Evolutionary conservation across 148 eudicot species (phyloP), one percentile per base, ranked within the genome.

Genomic region (Polygonum maritimum): DNA sequence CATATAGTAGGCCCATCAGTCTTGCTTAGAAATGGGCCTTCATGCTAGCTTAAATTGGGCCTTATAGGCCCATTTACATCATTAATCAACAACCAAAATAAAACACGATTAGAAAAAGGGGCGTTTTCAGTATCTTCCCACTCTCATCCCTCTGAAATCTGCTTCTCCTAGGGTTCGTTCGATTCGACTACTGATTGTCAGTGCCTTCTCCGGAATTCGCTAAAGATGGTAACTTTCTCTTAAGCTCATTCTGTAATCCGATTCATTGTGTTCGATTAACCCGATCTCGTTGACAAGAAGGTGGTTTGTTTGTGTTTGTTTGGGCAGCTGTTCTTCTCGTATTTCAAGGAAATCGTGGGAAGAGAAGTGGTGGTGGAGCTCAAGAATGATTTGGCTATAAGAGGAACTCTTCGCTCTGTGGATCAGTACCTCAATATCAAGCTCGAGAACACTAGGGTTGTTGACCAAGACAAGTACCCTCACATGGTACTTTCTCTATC

Each of bases 371-470:
- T 94, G 12, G 97, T 94, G 74, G 98, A 94, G 82, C 86, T 94
- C 74, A 94, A 94, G 89, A 94, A 94, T 79, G 98, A 94, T 82
- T 81, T 94, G 41, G 98, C 98, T 7, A 91, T 94, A 48, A 86
- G 87, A 62, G 97, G 98, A 0, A 91, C 95, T 31, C 91, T 94
- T n/a, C 98, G 92, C 79, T 94, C 98, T 3, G 98, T 94, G 65
- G 98, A 94, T 88, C 98, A 94, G 76, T 91, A 94, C 77, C 95
- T 94, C 83, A 94, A 94, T 79, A 91, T 94, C 73, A 94, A 94
- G 89, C 93, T 94, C 19, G 98, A 94, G 82, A 94, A 94, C 78
- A 94, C 98, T 38, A 84, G 92, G 88, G 98, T 94, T 82, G 98
- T 91, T 74, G 98, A 94, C 84, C 97, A 94, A 79, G 98, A 94